phyloP scores from a whole-genome alignment of 192 early-diverging fungal species.

The Coemansia sp. region DNA sequence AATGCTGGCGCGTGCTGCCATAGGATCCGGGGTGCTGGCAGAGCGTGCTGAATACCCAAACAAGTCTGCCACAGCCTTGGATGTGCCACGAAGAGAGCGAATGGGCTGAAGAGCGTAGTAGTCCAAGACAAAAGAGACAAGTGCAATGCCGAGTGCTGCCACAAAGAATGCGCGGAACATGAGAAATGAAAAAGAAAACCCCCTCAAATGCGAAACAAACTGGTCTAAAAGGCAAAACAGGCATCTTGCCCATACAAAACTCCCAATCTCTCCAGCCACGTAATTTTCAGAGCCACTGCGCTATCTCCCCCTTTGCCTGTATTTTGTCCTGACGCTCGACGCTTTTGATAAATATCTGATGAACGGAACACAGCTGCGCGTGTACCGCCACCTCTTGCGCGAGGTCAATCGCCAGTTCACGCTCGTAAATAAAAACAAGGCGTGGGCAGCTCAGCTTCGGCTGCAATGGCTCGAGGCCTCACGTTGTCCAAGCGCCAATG shows the following conservation, averaged over 20 bases:
- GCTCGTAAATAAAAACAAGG: conserved; percentile 11
- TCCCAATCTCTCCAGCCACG: too few relatives aligned
- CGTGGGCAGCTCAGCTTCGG: conserved; percentile 39
- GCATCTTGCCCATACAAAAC: too few relatives aligned
- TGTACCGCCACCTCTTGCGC: conserved; percentile 43
- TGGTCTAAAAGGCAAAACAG: too few relatives aligned
- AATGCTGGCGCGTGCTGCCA: conserved; percentile 20
- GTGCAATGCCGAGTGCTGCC: neutral
- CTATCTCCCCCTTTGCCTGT: neutral
- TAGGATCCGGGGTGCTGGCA: neutral
- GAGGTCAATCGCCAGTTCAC: conserved; percentile 43
- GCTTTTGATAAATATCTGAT: neutral
- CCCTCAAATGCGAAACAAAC: neutral
- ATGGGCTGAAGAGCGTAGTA: conserved; percentile 5
- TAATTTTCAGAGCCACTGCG: too few relatives aligned
- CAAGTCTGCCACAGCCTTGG: neutral
- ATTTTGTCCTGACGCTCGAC: neutral
- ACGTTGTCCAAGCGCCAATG: neutral
- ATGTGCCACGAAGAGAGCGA: neutral
- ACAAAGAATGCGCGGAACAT: conserved; percentile 3
- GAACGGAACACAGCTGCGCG: conserved; percentile 11
- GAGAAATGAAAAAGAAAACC: too few relatives aligned
- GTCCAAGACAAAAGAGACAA: neutral
- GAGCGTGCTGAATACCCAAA: neutral
- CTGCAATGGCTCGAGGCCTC: conserved; percentile 26